A percentile compares a stretch with the other conserved stretches of the same genome.
These are phyloP conservation scores for Naganishia sp. DNA, from an alignment of 1,284 basidiomycete species.

Conservation along the genomic window DNA sequence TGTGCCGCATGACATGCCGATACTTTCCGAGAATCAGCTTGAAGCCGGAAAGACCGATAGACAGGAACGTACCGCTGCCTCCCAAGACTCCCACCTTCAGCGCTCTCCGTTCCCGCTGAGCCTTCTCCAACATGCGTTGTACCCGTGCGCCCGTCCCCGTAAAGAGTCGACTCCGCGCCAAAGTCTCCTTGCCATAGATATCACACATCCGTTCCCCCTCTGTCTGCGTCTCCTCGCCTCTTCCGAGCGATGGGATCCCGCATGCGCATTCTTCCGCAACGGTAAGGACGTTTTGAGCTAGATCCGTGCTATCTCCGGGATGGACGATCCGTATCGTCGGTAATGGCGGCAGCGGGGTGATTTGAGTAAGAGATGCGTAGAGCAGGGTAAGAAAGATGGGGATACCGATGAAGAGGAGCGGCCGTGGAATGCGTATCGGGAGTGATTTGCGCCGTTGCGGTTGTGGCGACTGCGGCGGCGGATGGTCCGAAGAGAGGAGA, in stretches of 20 bases:
- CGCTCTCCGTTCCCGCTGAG: slow-evolving; percentile 40
- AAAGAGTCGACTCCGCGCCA: slow-evolving; percentile 41
- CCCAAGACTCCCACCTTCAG: slow-evolving; percentile 51
- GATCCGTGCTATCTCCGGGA: slow-evolving; percentile 10
- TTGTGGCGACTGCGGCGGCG: neutral
- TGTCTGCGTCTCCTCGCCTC: neutral
- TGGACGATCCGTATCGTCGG: slow-evolving; percentile 42
- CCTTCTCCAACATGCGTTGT: slow-evolving; percentile 42
- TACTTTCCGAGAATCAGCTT: slow-evolving; percentile 40
- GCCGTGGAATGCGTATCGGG: slow-evolving; percentile 23
- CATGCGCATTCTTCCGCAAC: slow-evolving; percentile 21
- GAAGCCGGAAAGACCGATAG: neutral
- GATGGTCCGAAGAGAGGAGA: neutral
- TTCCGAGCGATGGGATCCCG: neutral
- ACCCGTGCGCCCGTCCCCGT: slow-evolving; percentile 46
- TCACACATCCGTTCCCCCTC: slow-evolving; percentile 40
- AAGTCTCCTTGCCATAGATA: slow-evolving; percentile 43
- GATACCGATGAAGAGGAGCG: slow-evolving; percentile 38
- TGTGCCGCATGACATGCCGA: slow-evolving; percentile 52
- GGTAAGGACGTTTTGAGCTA: slow-evolving; percentile 6
- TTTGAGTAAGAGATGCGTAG: slow-evolving; percentile 45
- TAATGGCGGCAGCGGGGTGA: slow-evolving; percentile 45
- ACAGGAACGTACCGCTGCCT: slow-evolving; percentile 46
- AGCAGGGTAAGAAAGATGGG: slow-evolving; percentile 43
- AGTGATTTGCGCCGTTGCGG: neutral